Conservation (phyloP, 768 basidiomycete species). For the Gloeostereum incarnatum region DNA sequence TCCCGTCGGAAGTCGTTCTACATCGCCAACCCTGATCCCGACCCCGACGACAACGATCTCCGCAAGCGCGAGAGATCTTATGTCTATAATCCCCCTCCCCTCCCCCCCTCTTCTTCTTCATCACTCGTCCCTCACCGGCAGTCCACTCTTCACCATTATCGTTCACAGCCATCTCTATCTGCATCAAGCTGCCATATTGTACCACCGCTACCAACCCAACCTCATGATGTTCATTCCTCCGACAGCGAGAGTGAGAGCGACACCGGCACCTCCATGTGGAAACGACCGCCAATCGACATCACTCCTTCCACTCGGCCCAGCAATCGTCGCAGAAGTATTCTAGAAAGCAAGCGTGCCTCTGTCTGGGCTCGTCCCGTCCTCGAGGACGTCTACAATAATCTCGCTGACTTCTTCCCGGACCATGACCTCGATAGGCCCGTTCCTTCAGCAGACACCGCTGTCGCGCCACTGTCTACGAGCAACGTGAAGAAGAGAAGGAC, state of each 20-base stretch:
- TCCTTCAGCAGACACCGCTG: conserved; percentile 44
- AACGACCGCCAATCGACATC: conserved; percentile 17
- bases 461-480: too few relatives aligned
- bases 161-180: neutral
- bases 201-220: neutral
- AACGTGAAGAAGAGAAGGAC: conserved; percentile 52
- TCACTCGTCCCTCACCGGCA: conserved; percentile 2
- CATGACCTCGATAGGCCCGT: conserved; percentile 85
- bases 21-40: conserved; percentile 21
- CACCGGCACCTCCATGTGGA: conserved; percentile 15
- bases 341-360: conserved; percentile 11
- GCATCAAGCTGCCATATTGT: neutral
- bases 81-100: conserved; percentile 20
- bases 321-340: conserved; percentile 8
- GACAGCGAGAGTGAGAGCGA: conserved; percentile 11
- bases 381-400: conserved; percentile 70
- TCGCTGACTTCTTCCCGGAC: conserved; percentile 82
- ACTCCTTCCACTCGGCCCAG: neutral
- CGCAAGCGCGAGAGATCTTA: conserved; percentile 3
- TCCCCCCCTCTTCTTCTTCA: conserved; percentile 11
- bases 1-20: conserved; percentile 16
- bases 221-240: conserved; percentile 8
- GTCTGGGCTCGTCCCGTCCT: conserved; percentile 57
- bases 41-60: neutral
- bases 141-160: neutral